Conservation (phyloP, 2,329 filamentous ascomycete species). For the Talaromyces sp. region DNA sequence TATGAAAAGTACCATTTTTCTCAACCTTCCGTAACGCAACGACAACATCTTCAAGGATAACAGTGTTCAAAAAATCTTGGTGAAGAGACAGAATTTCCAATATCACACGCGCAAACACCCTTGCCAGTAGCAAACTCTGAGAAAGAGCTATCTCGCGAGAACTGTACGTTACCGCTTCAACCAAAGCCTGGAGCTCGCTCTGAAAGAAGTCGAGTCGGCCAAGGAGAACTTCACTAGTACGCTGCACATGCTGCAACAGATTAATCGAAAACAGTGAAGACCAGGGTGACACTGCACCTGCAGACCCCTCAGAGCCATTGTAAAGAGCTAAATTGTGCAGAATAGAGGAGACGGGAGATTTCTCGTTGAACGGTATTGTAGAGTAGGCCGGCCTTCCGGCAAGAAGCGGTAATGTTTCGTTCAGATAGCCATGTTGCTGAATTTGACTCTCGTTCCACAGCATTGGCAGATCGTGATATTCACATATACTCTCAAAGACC, state of each 20-base stretch:
- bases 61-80: slow-evolving; percentile 25
- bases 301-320: slow-evolving; percentile 30
- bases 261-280: slow-evolving; percentile 49
- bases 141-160: slow-evolving; percentile 51
- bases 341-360: slow-evolving; percentile 33
- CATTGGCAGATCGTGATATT: slow-evolving; percentile 41
- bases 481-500: slow-evolving; percentile 48
- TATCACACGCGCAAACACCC: slow-evolving; percentile 42
- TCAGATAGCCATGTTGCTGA: slow-evolving; percentile 22
- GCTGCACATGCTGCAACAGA: slow-evolving; percentile 56
- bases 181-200: slow-evolving; percentile 61
- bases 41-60: slow-evolving; percentile 20
- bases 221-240: slow-evolving; percentile 54
- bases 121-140: slow-evolving; percentile 50
- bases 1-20: slow-evolving; percentile 21
- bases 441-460: slow-evolving; percentile 18
- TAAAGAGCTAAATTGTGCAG: slow-evolving; percentile 38
- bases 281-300: slow-evolving; percentile 44
- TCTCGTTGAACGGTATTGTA: slow-evolving; percentile 31
- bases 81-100: slow-evolving; percentile 36
- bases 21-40: slow-evolving; percentile 26
- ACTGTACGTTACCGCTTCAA: slow-evolving; percentile 53
- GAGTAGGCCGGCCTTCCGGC: slow-evolving; percentile 37
- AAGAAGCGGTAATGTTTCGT: slow-evolving; percentile 35
- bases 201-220: slow-evolving; percentile 62